Base-by-base conservation (phyloP, 2,329 filamentous ascomycete species). In the Penicillium sp. region DNA sequence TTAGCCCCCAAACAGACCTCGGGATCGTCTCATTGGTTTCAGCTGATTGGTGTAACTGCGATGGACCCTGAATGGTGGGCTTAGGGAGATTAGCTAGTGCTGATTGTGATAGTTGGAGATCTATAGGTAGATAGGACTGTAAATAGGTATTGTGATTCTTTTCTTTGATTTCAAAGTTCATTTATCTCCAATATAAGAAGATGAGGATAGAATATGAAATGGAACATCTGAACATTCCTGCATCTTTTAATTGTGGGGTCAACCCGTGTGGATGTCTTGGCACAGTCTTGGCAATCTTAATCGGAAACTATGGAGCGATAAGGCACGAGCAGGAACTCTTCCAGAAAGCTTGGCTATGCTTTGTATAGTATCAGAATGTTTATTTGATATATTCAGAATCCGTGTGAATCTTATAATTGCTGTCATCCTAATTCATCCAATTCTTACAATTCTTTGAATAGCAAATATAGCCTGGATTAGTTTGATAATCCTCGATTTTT, bases 41-140 rank as follows among this genome's bases (percentile, higher is more conserved):
- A 21, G 15, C 25, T 43, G 48, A 50, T 50, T 50, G 27, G 38
- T 50, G 36, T 41, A 29, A 31, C 8, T 23, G 9, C 3, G 19
- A 31, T 13, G 13, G 36, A 41, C 19, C 48, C 34, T 16, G 27
- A 27, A 41, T 23, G 11, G 15, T 21, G 19, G 25, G 4, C 10
- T 21, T 23, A 1, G 3, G n/a, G 19, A 16, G 27, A 13, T 46
- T 46, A 15, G 23, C 31, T 25, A 10, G 27, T 7, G 21, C n/a
- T 29, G n/a, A 33, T 34, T 3, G 5, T 5, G 3, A 31, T 33
- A 16, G 34, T 34, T 25, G 29, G 9, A 2, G 9, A 25, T 16
- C 23, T n/a, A 15, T 2, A 13, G 9, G 8, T 16, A 23, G 4
- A 2, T 9, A 34, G 3, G 2, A 34, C 8, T 16, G 3, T n/a